These are phyloP conservation scores for Halenospora varia DNA, from an alignment of 495 filamentous ascomycete species.

Conservation along the genomic window DNA sequence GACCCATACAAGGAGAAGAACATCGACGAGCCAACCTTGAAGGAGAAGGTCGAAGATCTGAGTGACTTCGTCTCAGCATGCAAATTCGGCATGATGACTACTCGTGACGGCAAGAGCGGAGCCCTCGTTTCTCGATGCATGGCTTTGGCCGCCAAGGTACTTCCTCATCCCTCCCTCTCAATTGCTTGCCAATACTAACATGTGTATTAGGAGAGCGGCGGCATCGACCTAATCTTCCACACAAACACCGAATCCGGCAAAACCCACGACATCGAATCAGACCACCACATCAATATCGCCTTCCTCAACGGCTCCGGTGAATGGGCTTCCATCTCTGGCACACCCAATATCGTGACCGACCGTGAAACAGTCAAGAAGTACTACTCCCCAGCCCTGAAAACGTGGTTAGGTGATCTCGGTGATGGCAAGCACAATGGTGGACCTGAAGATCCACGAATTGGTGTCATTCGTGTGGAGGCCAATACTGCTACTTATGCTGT, in stretches of 20 bases:
- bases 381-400: conserved; percentile 71
- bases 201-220: conserved; percentile 62
- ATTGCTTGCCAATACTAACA: neutral
- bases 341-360: conserved; percentile 63
- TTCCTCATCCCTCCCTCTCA: neutral
- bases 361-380: conserved; percentile 65
- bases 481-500: conserved; percentile 60
- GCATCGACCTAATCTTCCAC: conserved; percentile 87
- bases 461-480: conserved; percentile 62
- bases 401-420: conserved; percentile 88
- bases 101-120: conserved; percentile 51
- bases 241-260: conserved; percentile 93
- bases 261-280: conserved; percentile 71
- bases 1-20: conserved; percentile 84
- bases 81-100: conserved; percentile 81
- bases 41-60: conserved; percentile 78
- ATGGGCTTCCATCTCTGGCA: conserved; percentile 76
- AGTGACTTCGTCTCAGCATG: conserved; percentile 57
- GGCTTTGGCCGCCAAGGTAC: conserved; percentile 80
- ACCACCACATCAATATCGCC: conserved; percentile 78
- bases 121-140: conserved; percentile 79
- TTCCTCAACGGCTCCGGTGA: conserved; percentile 75
- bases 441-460: conserved; percentile 75
- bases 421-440: conserved; percentile 85
- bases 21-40: conserved; percentile 55